Percentiles rank a stretch among this genome's conserved stretches.
Conservation (phyloP, 768 basidiomycete species). For the Mycena polygramma region DNA sequence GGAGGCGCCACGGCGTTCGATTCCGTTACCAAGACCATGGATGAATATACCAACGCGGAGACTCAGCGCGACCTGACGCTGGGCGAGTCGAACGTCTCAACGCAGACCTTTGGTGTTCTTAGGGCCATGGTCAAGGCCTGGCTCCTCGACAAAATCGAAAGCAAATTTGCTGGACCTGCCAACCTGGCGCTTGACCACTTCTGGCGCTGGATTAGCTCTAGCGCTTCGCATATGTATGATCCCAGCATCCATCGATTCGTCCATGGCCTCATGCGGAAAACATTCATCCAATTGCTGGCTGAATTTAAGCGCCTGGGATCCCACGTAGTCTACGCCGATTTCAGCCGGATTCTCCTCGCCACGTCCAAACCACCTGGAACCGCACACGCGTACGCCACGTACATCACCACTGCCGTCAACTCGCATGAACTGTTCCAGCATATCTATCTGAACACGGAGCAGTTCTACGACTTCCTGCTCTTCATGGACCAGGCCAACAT, state of each 20-base stretch:
- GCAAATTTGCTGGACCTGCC: conserved; percentile 74
- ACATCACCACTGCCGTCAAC: conserved; percentile 93
- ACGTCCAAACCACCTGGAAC: conserved; percentile 97
- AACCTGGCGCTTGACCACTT: conserved; percentile 90
- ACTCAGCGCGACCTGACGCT: conserved; percentile 80
- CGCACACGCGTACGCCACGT: conserved; percentile 95
- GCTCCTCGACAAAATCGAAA: conserved; percentile 88
- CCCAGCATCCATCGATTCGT: conserved; percentile 93
- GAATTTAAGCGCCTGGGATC: conserved; percentile 97
- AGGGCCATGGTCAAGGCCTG: conserved; percentile 91
- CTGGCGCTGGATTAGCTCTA: conserved; percentile 96
- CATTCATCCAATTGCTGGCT: conserved; percentile 95
- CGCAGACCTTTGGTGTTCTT: conserved; percentile 86
- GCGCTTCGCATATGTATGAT: conserved; percentile 89
- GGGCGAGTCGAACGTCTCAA: conserved; percentile 91
- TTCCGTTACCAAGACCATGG: conserved; percentile 89
- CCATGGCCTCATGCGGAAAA: conserved; percentile 97
- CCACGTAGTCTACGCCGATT: conserved; percentile 93
- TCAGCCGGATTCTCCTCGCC: conserved; percentile 89
- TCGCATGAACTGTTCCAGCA: conserved; percentile 97
- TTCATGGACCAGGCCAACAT: conserved; percentile 98
- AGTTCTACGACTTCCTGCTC: conserved; percentile 93
- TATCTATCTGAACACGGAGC: conserved; percentile 85
- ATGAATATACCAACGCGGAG: conserved; percentile 86
- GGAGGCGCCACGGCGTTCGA: conserved; percentile 96